Percentiles rank a stretch among this genome's conserved stretches.
Conservation (phyloP, 2,329 filamentous ascomycete species). For the Cryphonectria parasitica region DNA sequence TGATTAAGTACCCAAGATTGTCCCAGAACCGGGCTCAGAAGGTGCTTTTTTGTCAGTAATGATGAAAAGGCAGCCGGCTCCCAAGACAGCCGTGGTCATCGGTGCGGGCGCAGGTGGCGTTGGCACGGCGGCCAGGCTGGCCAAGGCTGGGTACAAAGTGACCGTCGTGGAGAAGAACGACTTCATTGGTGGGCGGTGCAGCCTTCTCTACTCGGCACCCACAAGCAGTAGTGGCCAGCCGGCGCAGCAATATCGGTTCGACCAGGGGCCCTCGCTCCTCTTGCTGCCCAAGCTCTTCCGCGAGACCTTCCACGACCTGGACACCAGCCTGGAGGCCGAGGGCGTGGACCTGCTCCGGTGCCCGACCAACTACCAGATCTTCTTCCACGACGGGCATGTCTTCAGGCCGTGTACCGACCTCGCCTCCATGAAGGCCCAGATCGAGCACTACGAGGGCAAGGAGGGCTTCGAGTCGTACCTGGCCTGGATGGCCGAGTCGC, state of each 20-base stretch:
- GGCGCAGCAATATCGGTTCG: slow-evolving; percentile 61
- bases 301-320: slow-evolving; percentile 70
- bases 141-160: slow-evolving; percentile 71
- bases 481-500: slow-evolving; percentile 66
- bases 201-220: slow-evolving; percentile 53
- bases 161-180: slow-evolving; percentile 78
- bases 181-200: slow-evolving; percentile 74
- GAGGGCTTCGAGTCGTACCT: slow-evolving; percentile 73
- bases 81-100: slow-evolving; percentile 25
- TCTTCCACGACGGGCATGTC: slow-evolving; percentile 68
- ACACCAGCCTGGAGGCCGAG: slow-evolving; percentile 66
- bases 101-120: slow-evolving; percentile 75
- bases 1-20: not conserved
- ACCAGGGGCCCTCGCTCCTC: slow-evolving; percentile 76
- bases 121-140: slow-evolving; percentile 71
- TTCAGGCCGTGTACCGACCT: slow-evolving; percentile 71
- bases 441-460: slow-evolving; percentile 74
- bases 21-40: not conserved
- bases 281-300: slow-evolving; percentile 72
- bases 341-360: slow-evolving; percentile 72
- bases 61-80: slow-evolving; percentile 8
- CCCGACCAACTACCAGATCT: slow-evolving; percentile 75
- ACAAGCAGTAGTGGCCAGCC: not conserved
- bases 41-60: slow-evolving; percentile 9
- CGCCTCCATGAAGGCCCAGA: slow-evolving; percentile 69